phyloP scores from a whole-genome alignment of 2,329 filamentous ascomycete species.

The Periconia macrospinosa region DNA sequence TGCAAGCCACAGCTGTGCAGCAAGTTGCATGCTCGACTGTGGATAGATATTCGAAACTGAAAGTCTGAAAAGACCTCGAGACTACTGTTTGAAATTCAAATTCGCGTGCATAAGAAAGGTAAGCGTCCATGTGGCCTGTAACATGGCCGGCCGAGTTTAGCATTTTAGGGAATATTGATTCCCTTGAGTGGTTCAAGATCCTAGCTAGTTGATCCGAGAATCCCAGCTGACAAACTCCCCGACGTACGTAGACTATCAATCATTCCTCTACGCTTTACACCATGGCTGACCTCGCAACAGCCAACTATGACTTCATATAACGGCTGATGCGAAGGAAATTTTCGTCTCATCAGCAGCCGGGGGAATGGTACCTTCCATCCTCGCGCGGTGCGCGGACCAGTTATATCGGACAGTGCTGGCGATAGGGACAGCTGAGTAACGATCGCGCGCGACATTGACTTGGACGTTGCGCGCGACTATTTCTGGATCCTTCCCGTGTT shows the following conservation, averaged over 20 bases:
- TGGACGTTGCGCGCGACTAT: constrained; percentile 25
- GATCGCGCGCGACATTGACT: constrained; percentile 23
- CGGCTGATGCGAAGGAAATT: constrained; percentile 13
- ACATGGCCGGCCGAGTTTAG: too few species aligned
- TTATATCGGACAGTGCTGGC: constrained; percentile 17
- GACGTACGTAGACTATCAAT: constrained; percentile 12
- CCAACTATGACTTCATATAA: constrained; percentile 28
- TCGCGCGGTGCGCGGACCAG: constrained; percentile 11
- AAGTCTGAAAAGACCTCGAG: too few species aligned
- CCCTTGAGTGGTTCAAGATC: neutral
- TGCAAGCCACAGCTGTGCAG: too few species aligned
- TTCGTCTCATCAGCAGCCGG: constrained; percentile 8
- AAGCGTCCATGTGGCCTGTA: too few species aligned
- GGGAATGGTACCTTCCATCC: neutral
- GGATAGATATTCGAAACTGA: too few species aligned
- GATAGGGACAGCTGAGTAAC: constrained; percentile 34
- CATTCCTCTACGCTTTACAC: constrained; percentile 14
- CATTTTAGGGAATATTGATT: neutral
- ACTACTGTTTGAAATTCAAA: too few species aligned
- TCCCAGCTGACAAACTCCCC: constrained; percentile 34
- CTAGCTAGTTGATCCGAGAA: constrained; percentile 5
- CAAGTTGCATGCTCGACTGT: too few species aligned
- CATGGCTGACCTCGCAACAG: neutral
- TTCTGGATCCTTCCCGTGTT: constrained; percentile 26
- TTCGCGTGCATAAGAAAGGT: too few species aligned